Evolutionary conservation across 306 rosid genomes (phyloP).

Genomic region (Oxytropis ochrocephala): DNA sequence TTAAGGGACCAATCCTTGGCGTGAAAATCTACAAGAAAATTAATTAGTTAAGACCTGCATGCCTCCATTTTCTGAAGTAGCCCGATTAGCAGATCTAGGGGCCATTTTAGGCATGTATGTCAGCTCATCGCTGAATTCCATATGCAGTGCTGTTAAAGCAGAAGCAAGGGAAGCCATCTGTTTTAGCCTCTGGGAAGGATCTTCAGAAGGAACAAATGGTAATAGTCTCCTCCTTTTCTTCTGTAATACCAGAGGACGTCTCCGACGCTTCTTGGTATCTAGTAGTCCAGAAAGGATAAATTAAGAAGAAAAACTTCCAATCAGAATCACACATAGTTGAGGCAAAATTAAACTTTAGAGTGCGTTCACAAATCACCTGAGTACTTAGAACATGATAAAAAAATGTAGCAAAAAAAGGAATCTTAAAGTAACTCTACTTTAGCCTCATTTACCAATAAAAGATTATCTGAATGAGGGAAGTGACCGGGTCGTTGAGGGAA

Average conservation of each 20-base stretch:
- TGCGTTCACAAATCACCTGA: neutral
- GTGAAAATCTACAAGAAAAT: conserved; percentile 1
- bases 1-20: conserved; percentile 1
- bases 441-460: conserved; percentile 1
- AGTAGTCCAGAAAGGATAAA: conserved; percentile 22
- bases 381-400: conserved; percentile 11
- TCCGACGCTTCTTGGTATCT: conserved; percentile 64
- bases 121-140: conserved; percentile 68
- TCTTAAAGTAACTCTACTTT: neutral
- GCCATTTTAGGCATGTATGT: conserved; percentile 61
- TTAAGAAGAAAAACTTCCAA: conserved; percentile 9
- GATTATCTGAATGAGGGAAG: neutral
- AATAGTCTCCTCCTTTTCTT: conserved; percentile 67
- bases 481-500: neutral
- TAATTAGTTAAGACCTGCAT: conserved; percentile 63
- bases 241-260: conserved; percentile 53
- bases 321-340: conserved; percentile 1
- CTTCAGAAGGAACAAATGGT: conserved; percentile 61
- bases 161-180: conserved; percentile 85
- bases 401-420: neutral
- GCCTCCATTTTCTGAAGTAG: conserved; percentile 63
- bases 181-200: conserved; percentile 52
- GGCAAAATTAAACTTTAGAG: neutral
- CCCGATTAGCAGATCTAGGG: conserved; percentile 54
- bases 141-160: conserved; percentile 51